Evolutionary conservation across 2,329 filamentous ascomycete genomes (phyloP).

Genomic region (Ceratocystis colombiana): DNA sequence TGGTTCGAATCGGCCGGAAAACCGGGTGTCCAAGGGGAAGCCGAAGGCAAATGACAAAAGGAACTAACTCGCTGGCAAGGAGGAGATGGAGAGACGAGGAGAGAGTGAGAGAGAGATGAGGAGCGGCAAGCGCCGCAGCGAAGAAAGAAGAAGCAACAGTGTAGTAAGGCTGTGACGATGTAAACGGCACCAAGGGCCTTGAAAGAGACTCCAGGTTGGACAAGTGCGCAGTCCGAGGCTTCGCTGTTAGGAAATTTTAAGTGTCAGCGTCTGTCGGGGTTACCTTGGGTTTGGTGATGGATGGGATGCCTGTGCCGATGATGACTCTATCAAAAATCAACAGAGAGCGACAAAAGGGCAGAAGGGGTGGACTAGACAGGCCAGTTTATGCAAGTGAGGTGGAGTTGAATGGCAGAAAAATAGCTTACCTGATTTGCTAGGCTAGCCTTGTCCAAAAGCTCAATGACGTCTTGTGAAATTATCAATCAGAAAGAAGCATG

Average conservation of each 20-base stretch:
- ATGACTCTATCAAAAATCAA: no score
- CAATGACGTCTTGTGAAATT: constrained; percentile 11
- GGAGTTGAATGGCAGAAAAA: neutral
- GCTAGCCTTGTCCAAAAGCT: neutral
- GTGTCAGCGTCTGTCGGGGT: no score
- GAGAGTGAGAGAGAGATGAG: neutral
- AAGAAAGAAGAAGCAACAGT: neutral
- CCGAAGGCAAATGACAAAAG: neutral
- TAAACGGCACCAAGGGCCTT: neutral
- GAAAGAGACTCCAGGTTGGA: no score
- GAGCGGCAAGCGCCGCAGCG: constrained; percentile 4
- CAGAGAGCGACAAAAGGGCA: no score
- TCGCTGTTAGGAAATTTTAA: no score
- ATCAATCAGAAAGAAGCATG: neutral
- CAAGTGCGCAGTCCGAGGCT: no score
- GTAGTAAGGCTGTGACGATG: neutral
- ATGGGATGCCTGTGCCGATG: no score
- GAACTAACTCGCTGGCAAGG: neutral
- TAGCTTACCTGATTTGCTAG: neutral
- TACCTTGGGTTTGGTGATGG: no score
- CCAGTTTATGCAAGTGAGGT: neutral
- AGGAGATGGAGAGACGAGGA: neutral
- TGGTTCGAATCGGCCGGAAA: neutral
- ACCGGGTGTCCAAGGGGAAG: neutral
- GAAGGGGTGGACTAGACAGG: no score